Percentiles rank a stretch among this genome's conserved stretches.
Evolutionary conservation across 495 filamentous ascomycete species (phyloP).

Genomic region (Letharia columbiana): DNA sequence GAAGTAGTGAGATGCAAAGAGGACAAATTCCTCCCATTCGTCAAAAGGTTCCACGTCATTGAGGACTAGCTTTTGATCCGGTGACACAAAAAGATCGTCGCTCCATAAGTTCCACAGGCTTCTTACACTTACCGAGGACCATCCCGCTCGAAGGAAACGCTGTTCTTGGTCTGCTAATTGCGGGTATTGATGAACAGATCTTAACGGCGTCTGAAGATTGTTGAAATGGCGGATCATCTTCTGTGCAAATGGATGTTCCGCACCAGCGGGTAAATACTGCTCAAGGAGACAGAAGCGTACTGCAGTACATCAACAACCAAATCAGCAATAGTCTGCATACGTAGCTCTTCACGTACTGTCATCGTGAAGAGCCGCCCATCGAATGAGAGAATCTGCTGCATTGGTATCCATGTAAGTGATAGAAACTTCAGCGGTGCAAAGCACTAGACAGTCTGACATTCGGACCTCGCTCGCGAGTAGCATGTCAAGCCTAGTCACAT

Average conservation of each 20-base stretch:
- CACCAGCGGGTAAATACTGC: constrained; percentile 72
- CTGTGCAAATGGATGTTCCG: constrained; percentile 70
- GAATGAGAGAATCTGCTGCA: constrained; percentile 63
- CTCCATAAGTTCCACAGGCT: constrained; percentile 77
- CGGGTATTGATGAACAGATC: constrained; percentile 63
- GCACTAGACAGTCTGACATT: constrained; percentile 48
- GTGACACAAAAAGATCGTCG: constrained; percentile 49
- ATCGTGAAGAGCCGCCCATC: constrained; percentile 54
- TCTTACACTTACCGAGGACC: constrained; percentile 49
- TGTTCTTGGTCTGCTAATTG: constrained; percentile 50
- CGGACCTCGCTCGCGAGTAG: constrained; percentile 49
- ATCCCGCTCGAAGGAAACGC: constrained; percentile 59
- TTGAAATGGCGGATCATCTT: constrained; percentile 84
- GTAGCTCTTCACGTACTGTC: constrained; percentile 41
- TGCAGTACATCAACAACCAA: constrained; percentile 17
- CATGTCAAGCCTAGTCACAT: constrained; percentile 48
- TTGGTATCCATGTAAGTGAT: constrained; percentile 80
- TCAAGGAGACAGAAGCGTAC: constrained; percentile 78
- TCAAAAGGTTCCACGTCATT: constrained; percentile 76
- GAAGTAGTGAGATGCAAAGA: constrained; percentile 83
- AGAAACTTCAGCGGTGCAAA: constrained; percentile 84
- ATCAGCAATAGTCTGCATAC: background rate
- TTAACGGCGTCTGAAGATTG: constrained; percentile 68
- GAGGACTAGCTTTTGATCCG: constrained; percentile 45
- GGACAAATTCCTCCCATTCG: constrained; percentile 90